These are phyloP conservation scores for Thalassiosira livingstoniorum DNA, from an alignment of 352 stramenopile species.

Conservation along the genomic window DNA sequence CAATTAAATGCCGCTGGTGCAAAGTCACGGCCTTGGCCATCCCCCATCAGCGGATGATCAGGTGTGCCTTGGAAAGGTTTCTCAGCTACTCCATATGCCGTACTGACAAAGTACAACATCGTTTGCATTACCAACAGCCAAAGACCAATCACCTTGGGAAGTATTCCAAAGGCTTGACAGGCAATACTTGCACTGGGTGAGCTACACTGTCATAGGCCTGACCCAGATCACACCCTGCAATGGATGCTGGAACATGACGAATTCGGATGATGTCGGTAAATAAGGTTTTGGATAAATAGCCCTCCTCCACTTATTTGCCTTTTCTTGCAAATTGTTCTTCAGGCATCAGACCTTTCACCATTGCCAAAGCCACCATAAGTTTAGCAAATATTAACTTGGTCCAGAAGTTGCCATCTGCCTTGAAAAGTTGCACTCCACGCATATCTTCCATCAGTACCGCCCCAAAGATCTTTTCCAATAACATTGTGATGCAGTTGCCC, in stretches of 20 bases:
- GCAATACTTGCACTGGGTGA: slow-evolving; percentile 32
- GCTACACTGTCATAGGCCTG: slow-evolving; percentile 43
- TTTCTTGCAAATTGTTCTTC: slow-evolving; percentile 29
- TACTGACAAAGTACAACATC: slow-evolving; percentile 28
- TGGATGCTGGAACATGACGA: slow-evolving; percentile 9
- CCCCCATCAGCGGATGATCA: background rate
- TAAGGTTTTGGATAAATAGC: slow-evolving; percentile 13
- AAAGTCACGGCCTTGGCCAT: slow-evolving; percentile 16
- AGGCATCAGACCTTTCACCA: background rate
- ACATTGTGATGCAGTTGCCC: background rate
- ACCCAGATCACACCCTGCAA: slow-evolving; percentile 28
- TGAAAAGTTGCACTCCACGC: slow-evolving; percentile 2
- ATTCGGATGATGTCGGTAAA: slow-evolving; percentile 29
- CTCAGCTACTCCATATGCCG: slow-evolving; percentile 12
- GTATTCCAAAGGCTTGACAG: slow-evolving; percentile 16
- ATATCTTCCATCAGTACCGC: slow-evolving; percentile 11
- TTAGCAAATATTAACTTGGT: slow-evolving; percentile 28
- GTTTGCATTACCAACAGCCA: slow-evolving; percentile 27
- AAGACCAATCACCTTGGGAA: slow-evolving; percentile 4
- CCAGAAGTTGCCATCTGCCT: slow-evolving; percentile 26
- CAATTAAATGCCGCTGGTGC: background rate
- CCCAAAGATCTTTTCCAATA: slow-evolving; percentile 26
- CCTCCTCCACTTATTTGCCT: background rate
- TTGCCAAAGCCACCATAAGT: slow-evolving; percentile 8
- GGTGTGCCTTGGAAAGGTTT: slow-evolving; percentile 4